These are phyloP conservation scores for Amanita rubescens DNA, from an alignment of 768 basidiomycete genomes.

Conservation along the genomic window DNA sequence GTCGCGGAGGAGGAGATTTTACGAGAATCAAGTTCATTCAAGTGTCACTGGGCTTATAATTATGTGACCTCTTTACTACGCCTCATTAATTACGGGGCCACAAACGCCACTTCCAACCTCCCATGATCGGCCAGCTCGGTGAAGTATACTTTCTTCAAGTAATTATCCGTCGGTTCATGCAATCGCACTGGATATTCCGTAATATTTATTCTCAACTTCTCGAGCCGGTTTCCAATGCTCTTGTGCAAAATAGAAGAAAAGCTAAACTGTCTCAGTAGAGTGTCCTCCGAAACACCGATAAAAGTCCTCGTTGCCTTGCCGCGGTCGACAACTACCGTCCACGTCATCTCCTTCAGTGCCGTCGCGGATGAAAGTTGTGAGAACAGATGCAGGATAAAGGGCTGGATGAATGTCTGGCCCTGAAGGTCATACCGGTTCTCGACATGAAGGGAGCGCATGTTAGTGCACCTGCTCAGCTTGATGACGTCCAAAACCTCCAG, in stretches of 20 bases:
- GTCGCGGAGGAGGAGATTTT: slow-evolving; percentile 2
- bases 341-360: slow-evolving; percentile 15
- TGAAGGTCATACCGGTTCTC: slow-evolving; percentile 19
- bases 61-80: too few relatives aligned
- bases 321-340: slow-evolving; percentile 16
- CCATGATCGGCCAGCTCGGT: background rate
- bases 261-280: slow-evolving; percentile 18
- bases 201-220: slow-evolving; percentile 11
- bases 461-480: slow-evolving; percentile 17
- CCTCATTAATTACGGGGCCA: background rate
- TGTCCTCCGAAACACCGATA: slow-evolving; percentile 22
- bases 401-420: slow-evolving; percentile 10
- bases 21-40: background rate
- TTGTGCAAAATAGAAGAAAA: slow-evolving; percentile 18
- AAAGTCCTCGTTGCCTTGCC: slow-evolving; percentile 15
- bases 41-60: too few relatives aligned
- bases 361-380: slow-evolving; percentile 15
- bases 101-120: background rate
- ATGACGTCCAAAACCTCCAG: slow-evolving; percentile 10
- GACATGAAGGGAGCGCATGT: slow-evolving; percentile 18
- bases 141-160: background rate
- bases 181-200: slow-evolving; percentile 13
- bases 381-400: slow-evolving; percentile 18
- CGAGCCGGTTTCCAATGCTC: slow-evolving; percentile 7
- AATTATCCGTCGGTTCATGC: slow-evolving; percentile 10